Percentiles rank a stretch among this genome's conserved stretches.
These are phyloP conservation scores for Colletotrichum falcatum DNA, from an alignment of 2,329 filamentous ascomycete genomes.

Conservation along the genomic window DNA sequence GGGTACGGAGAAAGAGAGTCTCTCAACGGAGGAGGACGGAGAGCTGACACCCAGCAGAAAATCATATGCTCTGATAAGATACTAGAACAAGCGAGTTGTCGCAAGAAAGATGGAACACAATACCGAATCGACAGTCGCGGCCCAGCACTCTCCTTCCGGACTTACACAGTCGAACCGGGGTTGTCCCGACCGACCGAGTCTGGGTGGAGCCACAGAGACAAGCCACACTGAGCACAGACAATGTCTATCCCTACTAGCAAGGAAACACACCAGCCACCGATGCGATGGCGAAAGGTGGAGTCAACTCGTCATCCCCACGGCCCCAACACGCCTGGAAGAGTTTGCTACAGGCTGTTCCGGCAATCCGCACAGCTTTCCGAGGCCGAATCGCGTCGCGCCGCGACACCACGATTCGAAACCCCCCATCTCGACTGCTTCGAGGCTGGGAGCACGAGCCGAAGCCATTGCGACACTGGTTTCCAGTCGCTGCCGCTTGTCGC, in stretches of 20 bases:
- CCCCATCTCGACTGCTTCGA: slow-evolving; percentile 36
- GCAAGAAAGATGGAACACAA: background rate
- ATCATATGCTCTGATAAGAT: accelerated
- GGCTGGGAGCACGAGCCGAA: slow-evolving; percentile 20
- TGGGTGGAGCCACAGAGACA: slow-evolving; percentile 19
- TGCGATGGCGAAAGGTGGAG: slow-evolving; percentile 33
- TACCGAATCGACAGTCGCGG: background rate
- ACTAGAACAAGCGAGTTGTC: too few relatives aligned
- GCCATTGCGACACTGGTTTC: slow-evolving; percentile 25
- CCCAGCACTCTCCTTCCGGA: slow-evolving; percentile 24
- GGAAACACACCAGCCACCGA: slow-evolving; percentile 22
- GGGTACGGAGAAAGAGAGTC: background rate
- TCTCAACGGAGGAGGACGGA: too few relatives aligned
- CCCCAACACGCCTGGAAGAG: slow-evolving; percentile 34
- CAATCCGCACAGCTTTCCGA: slow-evolving; percentile 42
- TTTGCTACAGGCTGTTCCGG: slow-evolving; percentile 42
- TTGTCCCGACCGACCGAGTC: slow-evolving; percentile 7
- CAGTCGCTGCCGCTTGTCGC: slow-evolving; percentile 17
- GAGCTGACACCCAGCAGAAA: background rate
- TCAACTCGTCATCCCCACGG: slow-evolving; percentile 24
- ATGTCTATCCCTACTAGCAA: background rate
- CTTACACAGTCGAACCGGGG: slow-evolving; percentile 35
- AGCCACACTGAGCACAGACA: slow-evolving; percentile 23
- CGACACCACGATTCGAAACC: slow-evolving; percentile 42
- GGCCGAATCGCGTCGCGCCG: slow-evolving; percentile 40